Evolutionary conservation across 495 filamentous ascomycete genomes (phyloP).

Genomic region (Usnea hakonensis): DNA sequence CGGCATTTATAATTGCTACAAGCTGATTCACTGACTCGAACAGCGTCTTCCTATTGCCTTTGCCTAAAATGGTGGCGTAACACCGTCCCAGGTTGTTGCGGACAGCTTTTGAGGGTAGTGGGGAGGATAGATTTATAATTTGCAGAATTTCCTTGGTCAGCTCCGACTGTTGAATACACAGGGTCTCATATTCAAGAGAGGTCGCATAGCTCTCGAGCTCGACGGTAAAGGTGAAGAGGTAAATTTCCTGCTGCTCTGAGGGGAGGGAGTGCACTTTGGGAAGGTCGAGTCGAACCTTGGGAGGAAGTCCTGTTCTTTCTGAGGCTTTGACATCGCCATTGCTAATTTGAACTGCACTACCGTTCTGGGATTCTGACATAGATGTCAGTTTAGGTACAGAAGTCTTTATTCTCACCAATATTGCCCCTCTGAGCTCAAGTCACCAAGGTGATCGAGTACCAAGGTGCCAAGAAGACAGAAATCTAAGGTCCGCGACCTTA

Average conservation of each 20-base stretch:
- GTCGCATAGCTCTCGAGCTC: slow-evolving; percentile 75
- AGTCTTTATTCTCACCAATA: neutral
- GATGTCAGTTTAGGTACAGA: neutral
- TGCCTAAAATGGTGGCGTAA: slow-evolving; percentile 74
- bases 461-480: too few relatives aligned
- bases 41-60: slow-evolving; percentile 83
- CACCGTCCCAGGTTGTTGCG: slow-evolving; percentile 80
- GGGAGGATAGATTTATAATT: slow-evolving; percentile 78
- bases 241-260: slow-evolving; percentile 92
- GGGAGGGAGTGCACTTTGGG: slow-evolving; percentile 81
- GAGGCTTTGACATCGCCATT: slow-evolving; percentile 13
- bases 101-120: slow-evolving; percentile 79
- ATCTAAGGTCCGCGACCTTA: too few relatives aligned
- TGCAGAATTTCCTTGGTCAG: slow-evolving; percentile 87
- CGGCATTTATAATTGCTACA: slow-evolving; percentile 60
- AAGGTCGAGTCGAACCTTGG: slow-evolving; percentile 62
- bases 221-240: slow-evolving; percentile 81
- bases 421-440: neutral
- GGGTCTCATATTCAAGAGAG: slow-evolving; percentile 61
- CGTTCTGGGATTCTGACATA: slow-evolving; percentile 21
- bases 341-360: neutral
- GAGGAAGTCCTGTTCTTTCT: slow-evolving; percentile 4
- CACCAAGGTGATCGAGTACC: too few relatives aligned
- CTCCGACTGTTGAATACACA: slow-evolving; percentile 78
- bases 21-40: slow-evolving; percentile 94